A percentile compares a stretch with the other conserved stretches of the same genome.
These are phyloP conservation scores for Paramecium primaurelia DNA, from an alignment of 73 alveolate genomes.

Conservation along the genomic window DNA sequence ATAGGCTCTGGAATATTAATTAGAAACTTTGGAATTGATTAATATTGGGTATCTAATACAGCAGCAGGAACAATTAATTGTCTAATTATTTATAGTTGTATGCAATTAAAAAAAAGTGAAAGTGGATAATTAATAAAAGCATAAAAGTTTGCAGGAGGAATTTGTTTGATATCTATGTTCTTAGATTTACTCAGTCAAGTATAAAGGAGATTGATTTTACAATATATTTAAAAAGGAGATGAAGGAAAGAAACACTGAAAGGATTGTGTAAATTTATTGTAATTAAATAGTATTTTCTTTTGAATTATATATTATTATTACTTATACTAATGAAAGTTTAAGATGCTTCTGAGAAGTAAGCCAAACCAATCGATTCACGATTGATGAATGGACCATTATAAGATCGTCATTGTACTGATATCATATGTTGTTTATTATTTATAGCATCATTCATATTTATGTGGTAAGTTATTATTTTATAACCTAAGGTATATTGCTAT, in stretches of 20 bases:
- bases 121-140: neutral
- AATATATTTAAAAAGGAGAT: neutral
- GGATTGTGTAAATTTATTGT: neutral
- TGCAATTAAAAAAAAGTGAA: neutral
- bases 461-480: slow-evolving; percentile 72
- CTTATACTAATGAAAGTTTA: slow-evolving; percentile 34
- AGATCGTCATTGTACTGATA: slow-evolving; percentile 93
- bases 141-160: neutral
- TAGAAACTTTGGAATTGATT: neutral
- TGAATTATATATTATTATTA: neutral
- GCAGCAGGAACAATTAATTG: slow-evolving; percentile 10
- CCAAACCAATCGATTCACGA: slow-evolving; percentile 16
- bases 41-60: slow-evolving; percentile 38
- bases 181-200: neutral
- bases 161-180: neutral
- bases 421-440: slow-evolving; percentile 82
- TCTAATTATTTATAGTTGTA: neutral
- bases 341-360: neutral
- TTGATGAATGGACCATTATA: slow-evolving; percentile 82
- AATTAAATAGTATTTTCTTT: neutral
- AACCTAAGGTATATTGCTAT: slow-evolving; percentile 25
- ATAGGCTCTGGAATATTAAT: neutral
- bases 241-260: neutral
- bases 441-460: slow-evolving; percentile 75
- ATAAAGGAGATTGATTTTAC: neutral